These are phyloP conservation scores for Eucalyptus albens DNA, from an alignment of 345 rosid genomes.

Conservation along the genomic window DNA sequence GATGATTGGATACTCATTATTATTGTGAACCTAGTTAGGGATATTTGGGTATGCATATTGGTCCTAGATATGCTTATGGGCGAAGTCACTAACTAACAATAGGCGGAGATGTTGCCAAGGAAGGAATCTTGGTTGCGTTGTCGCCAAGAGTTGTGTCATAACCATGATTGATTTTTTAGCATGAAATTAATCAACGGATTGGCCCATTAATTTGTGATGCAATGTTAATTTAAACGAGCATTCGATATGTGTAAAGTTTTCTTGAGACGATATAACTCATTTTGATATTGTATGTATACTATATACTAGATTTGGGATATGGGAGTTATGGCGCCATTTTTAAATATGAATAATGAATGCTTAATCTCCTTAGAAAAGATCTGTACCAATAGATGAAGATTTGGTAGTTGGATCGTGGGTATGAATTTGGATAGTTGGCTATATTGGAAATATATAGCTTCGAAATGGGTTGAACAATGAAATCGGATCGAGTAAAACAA, in stretches of 20 bases:
- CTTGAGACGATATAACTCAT: background rate
- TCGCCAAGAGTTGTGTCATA: accelerated
- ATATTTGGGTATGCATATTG: background rate
- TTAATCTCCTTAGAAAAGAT: background rate
- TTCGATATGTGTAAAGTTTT: too few relatives aligned
- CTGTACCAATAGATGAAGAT: accelerated
- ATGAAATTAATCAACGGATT: accelerated
- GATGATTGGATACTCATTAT: background rate
- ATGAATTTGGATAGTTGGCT: background rate
- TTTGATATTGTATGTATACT: too few relatives aligned
- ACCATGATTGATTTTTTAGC: background rate
- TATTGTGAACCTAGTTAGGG: too few relatives aligned
- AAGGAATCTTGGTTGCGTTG: too few relatives aligned
- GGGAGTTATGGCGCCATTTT: accelerated
- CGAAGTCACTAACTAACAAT: accelerated
- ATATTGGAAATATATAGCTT: too few relatives aligned
- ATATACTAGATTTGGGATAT: background rate
- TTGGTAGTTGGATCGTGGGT: background rate
- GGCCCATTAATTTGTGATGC: too few relatives aligned
- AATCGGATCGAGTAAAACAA: too few relatives aligned
- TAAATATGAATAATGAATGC: too few relatives aligned
- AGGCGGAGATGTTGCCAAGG: background rate
- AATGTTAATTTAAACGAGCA: background rate
- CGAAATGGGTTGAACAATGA: too few relatives aligned
- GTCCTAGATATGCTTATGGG: background rate